Conservation (phyloP, 257 asterid species). For the Solanum chmielewskii region DNA sequence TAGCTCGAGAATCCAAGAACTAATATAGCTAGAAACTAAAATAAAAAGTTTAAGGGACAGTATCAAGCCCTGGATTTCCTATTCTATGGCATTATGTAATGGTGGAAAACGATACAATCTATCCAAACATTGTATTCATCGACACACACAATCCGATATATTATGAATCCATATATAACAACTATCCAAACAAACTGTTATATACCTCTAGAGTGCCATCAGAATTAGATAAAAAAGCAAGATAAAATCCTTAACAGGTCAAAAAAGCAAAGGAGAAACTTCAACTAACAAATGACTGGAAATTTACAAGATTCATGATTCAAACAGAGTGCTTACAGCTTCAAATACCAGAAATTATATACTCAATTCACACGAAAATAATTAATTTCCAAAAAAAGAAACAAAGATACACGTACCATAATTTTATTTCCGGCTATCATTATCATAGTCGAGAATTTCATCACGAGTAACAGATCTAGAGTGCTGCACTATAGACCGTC, state of each 20-base stretch:
- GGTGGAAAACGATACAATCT: not conserved
- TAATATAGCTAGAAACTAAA: not conserved
- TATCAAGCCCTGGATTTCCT: not conserved
- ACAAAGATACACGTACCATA: not conserved
- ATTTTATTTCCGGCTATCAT: conserved; percentile 35
- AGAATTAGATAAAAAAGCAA: not conserved
- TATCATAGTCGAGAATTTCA: conserved; percentile 77
- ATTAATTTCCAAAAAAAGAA: not conserved
- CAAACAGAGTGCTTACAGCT: not conserved
- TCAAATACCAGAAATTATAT: not conserved
- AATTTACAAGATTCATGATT: not conserved
- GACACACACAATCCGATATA: not conserved
- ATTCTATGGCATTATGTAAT: not conserved
- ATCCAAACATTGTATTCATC: not conserved
- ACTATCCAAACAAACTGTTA: not conserved
- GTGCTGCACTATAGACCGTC: conserved; percentile 79
- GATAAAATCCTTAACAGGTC: not conserved
- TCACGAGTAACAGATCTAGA: conserved; percentile 78
- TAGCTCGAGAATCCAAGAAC: not conserved
- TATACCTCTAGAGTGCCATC: not conserved
- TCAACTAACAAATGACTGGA: not conserved
- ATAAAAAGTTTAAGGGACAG: not conserved
- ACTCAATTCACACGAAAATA: not conserved
- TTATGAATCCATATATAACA: not conserved
- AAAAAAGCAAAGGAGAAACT: not conserved